phyloP scores from a whole-genome alignment of 2,329 filamentous ascomycete genomes.

The Alternaria tenuissima region DNA sequence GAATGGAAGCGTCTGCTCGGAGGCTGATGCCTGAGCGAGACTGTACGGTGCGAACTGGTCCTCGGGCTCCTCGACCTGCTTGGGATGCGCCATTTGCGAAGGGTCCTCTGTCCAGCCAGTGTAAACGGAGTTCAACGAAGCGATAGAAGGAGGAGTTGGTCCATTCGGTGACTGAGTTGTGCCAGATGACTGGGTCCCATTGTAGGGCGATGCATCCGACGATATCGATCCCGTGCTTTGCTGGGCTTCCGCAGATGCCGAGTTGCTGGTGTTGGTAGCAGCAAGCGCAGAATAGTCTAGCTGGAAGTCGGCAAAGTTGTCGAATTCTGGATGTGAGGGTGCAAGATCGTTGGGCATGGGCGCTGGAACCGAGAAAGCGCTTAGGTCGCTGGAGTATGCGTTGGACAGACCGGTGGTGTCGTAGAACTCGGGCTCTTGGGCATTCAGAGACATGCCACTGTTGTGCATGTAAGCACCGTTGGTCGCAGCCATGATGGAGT shows the following conservation, averaged over 20 bases:
- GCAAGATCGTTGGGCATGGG: conserved; percentile 33
- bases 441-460: conserved; percentile 31
- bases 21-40: conserved; percentile 40
- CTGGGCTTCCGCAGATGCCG: conserved; percentile 36
- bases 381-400: conserved; percentile 31
- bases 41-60: conserved; percentile 45
- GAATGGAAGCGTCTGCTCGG: conserved; percentile 43
- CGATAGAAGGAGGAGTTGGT: conserved; percentile 44
- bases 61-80: conserved; percentile 36
- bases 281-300: conserved; percentile 37
- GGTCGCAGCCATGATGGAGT: conserved; percentile 48
- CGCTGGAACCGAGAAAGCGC: conserved; percentile 34
- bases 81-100: conserved; percentile 29
- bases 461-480: conserved; percentile 47
- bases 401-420: conserved; percentile 32
- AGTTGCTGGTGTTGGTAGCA: conserved; percentile 31
- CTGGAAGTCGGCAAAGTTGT: conserved; percentile 39
- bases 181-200: conserved; percentile 40
- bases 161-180: conserved; percentile 46
- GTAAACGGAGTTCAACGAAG: conserved; percentile 48
- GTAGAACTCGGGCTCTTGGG: conserved; percentile 38
- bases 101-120: conserved; percentile 50
- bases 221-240: conserved; percentile 44
- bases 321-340: conserved; percentile 32
- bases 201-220: conserved; percentile 48